Conservation (phyloP, 768 basidiomycete species). For the Cyclocybe aegerita region DNA sequence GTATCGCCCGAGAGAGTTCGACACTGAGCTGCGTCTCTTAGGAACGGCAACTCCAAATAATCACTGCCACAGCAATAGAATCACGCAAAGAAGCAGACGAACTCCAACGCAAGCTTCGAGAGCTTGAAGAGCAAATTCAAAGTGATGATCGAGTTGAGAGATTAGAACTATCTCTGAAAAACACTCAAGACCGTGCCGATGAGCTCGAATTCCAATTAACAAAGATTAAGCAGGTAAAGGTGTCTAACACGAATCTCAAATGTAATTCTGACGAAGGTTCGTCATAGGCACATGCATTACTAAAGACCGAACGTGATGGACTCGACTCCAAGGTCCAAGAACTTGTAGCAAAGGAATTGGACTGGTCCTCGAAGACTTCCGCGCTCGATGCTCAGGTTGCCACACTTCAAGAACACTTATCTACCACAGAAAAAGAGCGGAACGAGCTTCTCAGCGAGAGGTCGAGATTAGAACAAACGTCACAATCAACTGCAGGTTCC, state of each 20-base stretch:
- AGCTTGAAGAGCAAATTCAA: conserved; percentile 81
- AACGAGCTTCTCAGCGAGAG: conserved; percentile 50
- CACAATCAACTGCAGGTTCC: conserved; percentile 43
- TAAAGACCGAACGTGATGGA: conserved; percentile 63
- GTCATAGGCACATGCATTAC: conserved; percentile 49
- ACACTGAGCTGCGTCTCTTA: conserved; percentile 14
- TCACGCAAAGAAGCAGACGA: conserved; percentile 53
- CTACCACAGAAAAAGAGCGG: conserved; percentile 42
- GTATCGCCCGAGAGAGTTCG: background rate
- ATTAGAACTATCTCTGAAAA: conserved; percentile 69
- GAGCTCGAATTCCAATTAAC: conserved; percentile 82
- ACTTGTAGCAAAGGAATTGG: conserved; percentile 40
- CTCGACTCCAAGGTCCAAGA: conserved; percentile 47
- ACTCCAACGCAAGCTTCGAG: conserved; percentile 58
- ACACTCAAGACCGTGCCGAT: conserved; percentile 79
- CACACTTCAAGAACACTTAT: conserved; percentile 41
- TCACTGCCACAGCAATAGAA: conserved; percentile 53
- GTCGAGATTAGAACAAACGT: conserved; percentile 45
- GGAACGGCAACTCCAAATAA: conserved; percentile 77
- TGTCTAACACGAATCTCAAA: background rate
- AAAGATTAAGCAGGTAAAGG: conserved; percentile 70
- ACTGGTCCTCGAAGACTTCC: conserved; percentile 45
- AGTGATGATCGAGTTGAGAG: conserved; percentile 79
- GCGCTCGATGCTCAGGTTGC: conserved; percentile 41
- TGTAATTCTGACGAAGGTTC: background rate